Conservation (phyloP, 805 yeast species). For the Metschnikowia anglica region DNA sequence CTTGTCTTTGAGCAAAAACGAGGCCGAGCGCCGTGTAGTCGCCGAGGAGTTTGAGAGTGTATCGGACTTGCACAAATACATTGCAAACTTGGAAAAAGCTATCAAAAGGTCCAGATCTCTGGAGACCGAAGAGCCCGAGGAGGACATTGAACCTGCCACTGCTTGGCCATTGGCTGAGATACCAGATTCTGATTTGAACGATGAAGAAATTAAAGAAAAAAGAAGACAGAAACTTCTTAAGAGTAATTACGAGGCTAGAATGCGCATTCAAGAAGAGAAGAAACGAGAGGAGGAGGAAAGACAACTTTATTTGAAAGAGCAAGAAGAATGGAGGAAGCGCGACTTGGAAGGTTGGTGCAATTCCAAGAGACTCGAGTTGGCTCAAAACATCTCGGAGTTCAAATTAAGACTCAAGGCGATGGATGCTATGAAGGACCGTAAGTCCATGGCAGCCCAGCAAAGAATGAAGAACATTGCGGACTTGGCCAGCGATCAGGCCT, state of each 20-base stretch:
- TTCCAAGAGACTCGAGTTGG: conserved; percentile 61
- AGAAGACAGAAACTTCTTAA: conserved; percentile 78
- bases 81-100: conserved; percentile 63
- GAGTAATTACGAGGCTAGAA: conserved; percentile 86
- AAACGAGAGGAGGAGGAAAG: conserved; percentile 58
- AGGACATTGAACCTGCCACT: conserved; percentile 49
- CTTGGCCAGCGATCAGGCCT: conserved; percentile 68
- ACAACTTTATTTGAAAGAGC: conserved; percentile 62
- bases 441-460: conserved; percentile 87
- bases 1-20: conserved; percentile 49
- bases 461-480: conserved; percentile 90
- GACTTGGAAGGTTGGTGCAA: conserved; percentile 81
- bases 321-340: conserved; percentile 70
- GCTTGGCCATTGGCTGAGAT: conserved; percentile 69
- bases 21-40: conserved; percentile 53
- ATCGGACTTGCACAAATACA: conserved; percentile 65
- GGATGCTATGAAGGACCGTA: conserved; percentile 80
- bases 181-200: conserved; percentile 80
- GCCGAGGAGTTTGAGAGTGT: conserved; percentile 79
- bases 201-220: conserved; percentile 82
- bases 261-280: conserved; percentile 77
- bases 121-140: conserved; percentile 50
- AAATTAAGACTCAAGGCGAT: conserved; percentile 69
- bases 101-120: conserved; percentile 65
- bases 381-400: conserved; percentile 54